phyloP scores from a whole-genome alignment of 164 flowering plant genomes.

The Liriodendron chinense region DNA sequence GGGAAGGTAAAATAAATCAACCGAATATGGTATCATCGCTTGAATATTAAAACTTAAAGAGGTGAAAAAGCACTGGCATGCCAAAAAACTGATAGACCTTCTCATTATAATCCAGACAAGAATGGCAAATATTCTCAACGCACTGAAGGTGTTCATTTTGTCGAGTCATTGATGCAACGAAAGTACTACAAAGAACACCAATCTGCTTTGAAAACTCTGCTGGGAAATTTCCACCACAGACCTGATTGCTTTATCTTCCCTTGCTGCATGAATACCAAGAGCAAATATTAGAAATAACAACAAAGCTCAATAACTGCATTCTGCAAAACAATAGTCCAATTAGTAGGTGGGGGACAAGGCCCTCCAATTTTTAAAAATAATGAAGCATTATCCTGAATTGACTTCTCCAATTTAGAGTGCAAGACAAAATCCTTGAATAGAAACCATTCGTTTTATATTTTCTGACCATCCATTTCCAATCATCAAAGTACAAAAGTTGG shows the following conservation, averaged over 20 bases:
- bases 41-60: neutral
- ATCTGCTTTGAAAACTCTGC: slow-evolving; percentile 58
- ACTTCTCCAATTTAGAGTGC: slow-evolving; percentile 79
- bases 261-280: slow-evolving; percentile 33
- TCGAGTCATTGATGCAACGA: slow-evolving; percentile 50
- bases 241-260: slow-evolving; percentile 85
- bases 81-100: slow-evolving; percentile 29
- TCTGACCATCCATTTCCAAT: no score
- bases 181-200: slow-evolving; percentile 53
- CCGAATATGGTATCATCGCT: neutral
- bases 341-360: neutral
- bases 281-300: neutral
- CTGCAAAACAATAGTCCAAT: neutral
- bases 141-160: slow-evolving; percentile 73
- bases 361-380: slow-evolving; percentile 73
- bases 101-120: no score
- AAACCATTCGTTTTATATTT: no score
- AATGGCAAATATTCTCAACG: slow-evolving; percentile 63
- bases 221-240: slow-evolving; percentile 60
- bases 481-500: no score
- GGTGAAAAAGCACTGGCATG: neutral
- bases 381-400: slow-evolving; percentile 73
- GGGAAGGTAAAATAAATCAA: neutral
- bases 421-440: slow-evolving; percentile 49
- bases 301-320: neutral